These are phyloP conservation scores for Colletotrichum cordylinicola DNA, from an alignment of 2,329 filamentous ascomycete genomes.

Conservation along the genomic window DNA sequence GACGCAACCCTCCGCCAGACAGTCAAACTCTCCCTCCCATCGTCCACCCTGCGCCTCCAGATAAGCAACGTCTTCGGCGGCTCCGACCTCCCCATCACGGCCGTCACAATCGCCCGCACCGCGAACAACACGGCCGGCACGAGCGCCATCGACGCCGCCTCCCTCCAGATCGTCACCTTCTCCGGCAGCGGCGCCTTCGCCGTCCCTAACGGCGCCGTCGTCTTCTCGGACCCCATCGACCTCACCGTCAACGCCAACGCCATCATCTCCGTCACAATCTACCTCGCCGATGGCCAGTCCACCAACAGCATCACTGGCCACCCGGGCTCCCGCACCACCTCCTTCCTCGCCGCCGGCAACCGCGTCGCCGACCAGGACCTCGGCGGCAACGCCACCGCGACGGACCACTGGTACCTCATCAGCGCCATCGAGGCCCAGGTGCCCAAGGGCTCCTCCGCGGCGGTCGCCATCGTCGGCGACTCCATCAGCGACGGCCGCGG, in stretches of 20 bases:
- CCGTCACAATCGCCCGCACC: slow-evolving; percentile 60
- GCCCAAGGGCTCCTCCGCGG: slow-evolving; percentile 37
- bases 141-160: slow-evolving; percentile 50
- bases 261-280: slow-evolving; percentile 62
- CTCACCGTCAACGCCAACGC: slow-evolving; percentile 53
- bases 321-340: slow-evolving; percentile 65
- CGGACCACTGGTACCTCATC: slow-evolving; percentile 64
- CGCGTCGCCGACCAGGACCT: slow-evolving; percentile 49
- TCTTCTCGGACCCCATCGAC: slow-evolving; percentile 63
- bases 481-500: slow-evolving; percentile 71
- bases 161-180: slow-evolving; percentile 60
- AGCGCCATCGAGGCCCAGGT: slow-evolving; percentile 62
- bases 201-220: slow-evolving; percentile 60
- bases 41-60: slow-evolving; percentile 60
- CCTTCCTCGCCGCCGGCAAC: slow-evolving; percentile 60
- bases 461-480: slow-evolving; percentile 66
- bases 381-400: slow-evolving; percentile 22
- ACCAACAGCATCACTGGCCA: slow-evolving; percentile 64
- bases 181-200: slow-evolving; percentile 53
- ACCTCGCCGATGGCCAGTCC: slow-evolving; percentile 60
- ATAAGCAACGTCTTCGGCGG: slow-evolving; percentile 67
- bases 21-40: slow-evolving; percentile 57
- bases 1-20: slow-evolving; percentile 69
- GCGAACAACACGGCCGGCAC: slow-evolving; percentile 55
- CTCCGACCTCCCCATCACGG: slow-evolving; percentile 61